A percentile compares a stretch with the other conserved stretches of the same genome.
These are phyloP conservation scores for Melanopsichium pennsylvanicum DNA, from an alignment of 1,284 basidiomycete genomes.

Conservation along the genomic window DNA sequence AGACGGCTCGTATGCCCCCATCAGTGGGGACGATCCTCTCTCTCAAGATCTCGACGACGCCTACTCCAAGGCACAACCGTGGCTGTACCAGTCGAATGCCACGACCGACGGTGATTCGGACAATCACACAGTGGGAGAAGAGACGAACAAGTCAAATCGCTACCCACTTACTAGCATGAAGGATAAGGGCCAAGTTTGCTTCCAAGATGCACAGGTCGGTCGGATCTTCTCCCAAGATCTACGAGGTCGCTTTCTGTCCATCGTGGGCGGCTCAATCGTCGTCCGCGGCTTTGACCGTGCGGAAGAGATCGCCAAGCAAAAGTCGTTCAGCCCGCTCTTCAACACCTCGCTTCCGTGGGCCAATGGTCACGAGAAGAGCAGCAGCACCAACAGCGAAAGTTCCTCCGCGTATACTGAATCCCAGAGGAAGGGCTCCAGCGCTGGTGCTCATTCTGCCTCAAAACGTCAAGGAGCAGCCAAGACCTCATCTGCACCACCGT, in stretches of 20 bases:
- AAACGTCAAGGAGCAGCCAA: constrained; percentile 45
- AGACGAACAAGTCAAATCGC: constrained; percentile 45
- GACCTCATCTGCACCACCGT: constrained; percentile 19
- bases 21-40: constrained; percentile 59
- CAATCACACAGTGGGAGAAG: constrained; percentile 24
- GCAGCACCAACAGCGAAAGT: neutral
- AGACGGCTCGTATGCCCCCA: constrained; percentile 53
- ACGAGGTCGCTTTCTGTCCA: constrained; percentile 48
- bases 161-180: constrained; percentile 54
- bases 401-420: constrained; percentile 10
- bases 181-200: constrained; percentile 58
- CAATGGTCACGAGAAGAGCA: constrained; percentile 11
- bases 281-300: constrained; percentile 59
- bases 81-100: constrained; percentile 18
- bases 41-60: constrained; percentile 64
- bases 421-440: constrained; percentile 25
- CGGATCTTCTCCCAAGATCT: constrained; percentile 63
- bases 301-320: constrained; percentile 36
- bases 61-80: constrained; percentile 64
- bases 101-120: constrained; percentile 17
- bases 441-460: constrained; percentile 30
- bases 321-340: constrained; percentile 27
- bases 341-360: constrained; percentile 41
- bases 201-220: constrained; percentile 60
- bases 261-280: constrained; percentile 56